A percentile compares a stretch with the other conserved stretches of the same genome.
These are phyloP conservation scores for Akebia trifoliata DNA, from an alignment of 164 flowering plant species.

Conservation along the genomic window DNA sequence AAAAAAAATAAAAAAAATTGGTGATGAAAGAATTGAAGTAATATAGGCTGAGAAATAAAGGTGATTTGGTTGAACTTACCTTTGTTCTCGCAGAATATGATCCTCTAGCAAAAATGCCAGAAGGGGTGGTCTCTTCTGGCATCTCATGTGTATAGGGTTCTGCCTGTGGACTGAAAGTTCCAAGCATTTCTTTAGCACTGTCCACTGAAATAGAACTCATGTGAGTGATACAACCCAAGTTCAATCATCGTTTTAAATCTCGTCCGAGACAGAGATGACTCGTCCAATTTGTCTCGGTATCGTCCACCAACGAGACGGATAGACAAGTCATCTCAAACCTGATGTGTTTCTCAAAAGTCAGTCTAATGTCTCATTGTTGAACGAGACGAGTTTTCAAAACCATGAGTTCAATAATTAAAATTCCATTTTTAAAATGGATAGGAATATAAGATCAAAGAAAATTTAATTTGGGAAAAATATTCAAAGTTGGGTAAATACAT, in stretches of 20 bases:
- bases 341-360: no score
- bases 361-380: no score
- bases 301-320: neutral
- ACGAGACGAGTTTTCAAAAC: no score
- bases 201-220: slow-evolving; percentile 41
- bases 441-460: no score
- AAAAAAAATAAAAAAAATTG: neutral
- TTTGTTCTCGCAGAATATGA: slow-evolving; percentile 59
- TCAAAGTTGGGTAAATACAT: no score
- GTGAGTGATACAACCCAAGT: neutral
- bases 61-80: slow-evolving; percentile 24
- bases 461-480: no score
- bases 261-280: no score
- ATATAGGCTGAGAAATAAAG: neutral
- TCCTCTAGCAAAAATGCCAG: slow-evolving; percentile 71
- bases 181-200: slow-evolving; percentile 62
- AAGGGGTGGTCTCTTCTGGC: slow-evolving; percentile 68
- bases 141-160: slow-evolving; percentile 53
- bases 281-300: no score
- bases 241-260: neutral
- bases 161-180: slow-evolving; percentile 65
- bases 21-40: no score
- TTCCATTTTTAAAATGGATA: no score
- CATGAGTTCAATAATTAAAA: no score
- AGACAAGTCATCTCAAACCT: neutral